Conservation (phyloP, 306 rosid genomes). For the Coriaria nepalensis region DNA sequence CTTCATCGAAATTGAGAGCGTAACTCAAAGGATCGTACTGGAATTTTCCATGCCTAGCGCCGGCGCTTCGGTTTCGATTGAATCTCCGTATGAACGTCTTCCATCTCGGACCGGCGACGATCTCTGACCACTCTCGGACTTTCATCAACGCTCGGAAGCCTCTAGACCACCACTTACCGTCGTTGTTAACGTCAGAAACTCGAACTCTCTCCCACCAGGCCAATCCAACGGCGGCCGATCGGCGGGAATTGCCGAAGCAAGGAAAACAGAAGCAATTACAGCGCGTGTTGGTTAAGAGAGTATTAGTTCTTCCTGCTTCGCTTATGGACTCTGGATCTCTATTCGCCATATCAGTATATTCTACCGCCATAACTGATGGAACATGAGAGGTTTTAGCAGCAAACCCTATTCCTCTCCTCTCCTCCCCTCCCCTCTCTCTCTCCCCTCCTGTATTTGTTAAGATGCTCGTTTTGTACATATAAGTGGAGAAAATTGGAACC, state of each 20-base stretch:
- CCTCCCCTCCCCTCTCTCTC: too few species aligned
- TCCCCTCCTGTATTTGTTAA: too few species aligned
- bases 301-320: constrained; percentile 20
- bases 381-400: too few species aligned
- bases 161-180: constrained; percentile 52
- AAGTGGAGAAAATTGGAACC: too few species aligned
- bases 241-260: constrained; percentile 30
- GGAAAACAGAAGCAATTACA: constrained; percentile 56
- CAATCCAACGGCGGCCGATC: constrained; percentile 17
- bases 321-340: constrained; percentile 28
- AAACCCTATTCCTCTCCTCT: too few species aligned
- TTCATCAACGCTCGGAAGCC: constrained; percentile 51
- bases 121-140: constrained; percentile 82
- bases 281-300: constrained; percentile 21
- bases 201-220: constrained; percentile 68
- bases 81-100: constrained; percentile 78
- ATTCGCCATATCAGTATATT: constrained; percentile 14
- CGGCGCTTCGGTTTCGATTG: constrained; percentile 34
- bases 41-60: constrained; percentile 35
- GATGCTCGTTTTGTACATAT: too few species aligned
- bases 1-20: constrained; percentile 80
- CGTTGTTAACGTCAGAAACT: constrained; percentile 14
- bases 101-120: constrained; percentile 93
- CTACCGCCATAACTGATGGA: constrained; percentile 8
- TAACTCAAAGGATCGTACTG: constrained; percentile 85